Percentiles rank a stretch among this genome's conserved stretches.
phyloP scores from a whole-genome alignment of 192 early-diverging fungal genomes.

The Coemansia asiatica region DNA sequence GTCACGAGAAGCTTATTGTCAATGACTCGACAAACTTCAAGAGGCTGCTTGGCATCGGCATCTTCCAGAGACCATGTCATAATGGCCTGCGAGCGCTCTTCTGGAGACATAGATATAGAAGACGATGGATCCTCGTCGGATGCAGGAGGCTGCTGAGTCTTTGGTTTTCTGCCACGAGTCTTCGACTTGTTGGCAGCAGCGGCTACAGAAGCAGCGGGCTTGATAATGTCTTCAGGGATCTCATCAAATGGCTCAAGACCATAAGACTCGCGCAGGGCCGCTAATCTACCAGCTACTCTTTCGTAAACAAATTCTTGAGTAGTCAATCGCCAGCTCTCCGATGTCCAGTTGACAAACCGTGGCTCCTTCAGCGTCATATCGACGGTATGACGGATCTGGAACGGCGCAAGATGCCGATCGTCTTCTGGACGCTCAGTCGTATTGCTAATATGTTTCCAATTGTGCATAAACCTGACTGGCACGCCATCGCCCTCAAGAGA shows the following conservation, averaged over 20 bases:
- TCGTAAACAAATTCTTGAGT: constrained; percentile 61
- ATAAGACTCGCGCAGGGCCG: constrained; percentile 51
- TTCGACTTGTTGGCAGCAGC: constrained; percentile 24
- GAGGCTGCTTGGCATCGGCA: constrained; percentile 22
- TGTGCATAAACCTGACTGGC: constrained; percentile 87
- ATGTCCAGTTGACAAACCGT: constrained; percentile 40
- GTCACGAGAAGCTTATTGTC: constrained; percentile 74
- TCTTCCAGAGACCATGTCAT: constrained; percentile 31
- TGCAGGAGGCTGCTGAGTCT: constrained; percentile 11
- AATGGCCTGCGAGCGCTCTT: constrained; percentile 15
- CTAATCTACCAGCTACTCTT: constrained; percentile 60
- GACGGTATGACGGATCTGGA: constrained; percentile 55
- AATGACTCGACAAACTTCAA: constrained; percentile 55
- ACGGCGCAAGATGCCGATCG: constrained; percentile 40
- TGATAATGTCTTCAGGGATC: constrained; percentile 16
- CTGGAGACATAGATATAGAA: not conserved
- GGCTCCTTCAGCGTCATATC: constrained; percentile 52
- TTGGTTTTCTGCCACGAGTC: constrained; percentile 35
- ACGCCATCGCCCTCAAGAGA: constrained; percentile 85
- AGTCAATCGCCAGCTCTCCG: constrained; percentile 61
- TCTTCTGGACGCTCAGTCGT: constrained; percentile 10
- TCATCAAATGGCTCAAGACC: constrained; percentile 28
- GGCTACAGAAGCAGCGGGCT: not conserved
- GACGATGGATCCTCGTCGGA: constrained; percentile 15
- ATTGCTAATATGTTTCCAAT: constrained; percentile 66